phyloP scores from a whole-genome alignment of 129 eudicot genomes.

The Helichrysum umbraculigerum region DNA sequence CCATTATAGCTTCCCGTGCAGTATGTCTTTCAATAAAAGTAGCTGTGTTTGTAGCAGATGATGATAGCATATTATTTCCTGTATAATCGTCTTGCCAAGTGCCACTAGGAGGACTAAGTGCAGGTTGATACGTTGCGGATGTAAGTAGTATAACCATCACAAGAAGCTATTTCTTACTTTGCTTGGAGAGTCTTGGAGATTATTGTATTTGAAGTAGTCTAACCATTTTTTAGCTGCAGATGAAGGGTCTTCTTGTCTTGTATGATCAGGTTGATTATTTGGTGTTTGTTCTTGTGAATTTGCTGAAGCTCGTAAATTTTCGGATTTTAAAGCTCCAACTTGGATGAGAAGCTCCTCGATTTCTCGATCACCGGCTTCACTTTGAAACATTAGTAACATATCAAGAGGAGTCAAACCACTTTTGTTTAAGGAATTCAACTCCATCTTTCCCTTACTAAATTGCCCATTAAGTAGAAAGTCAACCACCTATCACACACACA shows the following conservation, averaged over 20 bases:
- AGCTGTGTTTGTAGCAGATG: not conserved
- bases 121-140: slow-evolving; percentile 45
- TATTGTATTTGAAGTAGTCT: slow-evolving; percentile 28
- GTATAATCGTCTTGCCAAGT: slow-evolving; percentile 34
- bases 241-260: not conserved
- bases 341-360: slow-evolving; percentile 7
- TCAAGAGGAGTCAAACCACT: slow-evolving; percentile 39
- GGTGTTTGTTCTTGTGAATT: slow-evolving; percentile 4
- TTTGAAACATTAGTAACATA: slow-evolving; percentile 27
- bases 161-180: slow-evolving; percentile 31
- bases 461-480: slow-evolving; percentile 28
- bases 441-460: slow-evolving; percentile 23
- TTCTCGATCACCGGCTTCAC: slow-evolving; percentile 33
- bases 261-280: not conserved
- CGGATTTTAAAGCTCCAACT: slow-evolving; percentile 13
- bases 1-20: slow-evolving; percentile 42
- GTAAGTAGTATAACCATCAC: slow-evolving; percentile 35
- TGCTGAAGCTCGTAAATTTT: not conserved
- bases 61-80: not conserved
- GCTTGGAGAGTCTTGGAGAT: slow-evolving; percentile 34
- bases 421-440: slow-evolving; percentile 31
- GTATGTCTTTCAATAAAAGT: slow-evolving; percentile 5
- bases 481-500: slow-evolving; percentile 24
- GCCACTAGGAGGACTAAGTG: slow-evolving; percentile 48
- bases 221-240: slow-evolving; percentile 1